Evolutionary conservation across 345 rosid species (phyloP).

Genomic region (Linum tenue): DNA sequence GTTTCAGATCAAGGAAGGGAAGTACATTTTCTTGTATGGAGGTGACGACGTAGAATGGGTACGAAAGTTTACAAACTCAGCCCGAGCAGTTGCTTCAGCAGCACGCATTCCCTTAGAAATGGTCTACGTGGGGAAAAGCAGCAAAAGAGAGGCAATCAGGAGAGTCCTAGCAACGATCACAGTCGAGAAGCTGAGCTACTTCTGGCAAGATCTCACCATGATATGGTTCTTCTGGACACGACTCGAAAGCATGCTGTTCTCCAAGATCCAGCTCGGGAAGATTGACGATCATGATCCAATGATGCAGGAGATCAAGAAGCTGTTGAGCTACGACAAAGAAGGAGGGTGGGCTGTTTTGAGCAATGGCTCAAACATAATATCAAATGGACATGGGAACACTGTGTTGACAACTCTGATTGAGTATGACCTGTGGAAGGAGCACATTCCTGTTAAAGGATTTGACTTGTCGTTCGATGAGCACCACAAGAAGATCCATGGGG

Average conservation of each 20-base stretch:
- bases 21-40: conserved; percentile 4
- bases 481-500: background rate
- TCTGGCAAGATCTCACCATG: conserved; percentile 6
- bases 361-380: background rate
- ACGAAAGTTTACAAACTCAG: conserved; percentile 2
- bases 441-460: conserved; percentile 3
- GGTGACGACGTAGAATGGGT: conserved; percentile 2
- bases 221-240: conserved; percentile 7
- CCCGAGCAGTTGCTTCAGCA: background rate
- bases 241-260: conserved; percentile 4
- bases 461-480: conserved; percentile 2
- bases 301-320: conserved; percentile 5
- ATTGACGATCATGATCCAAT: background rate
- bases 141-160: background rate
- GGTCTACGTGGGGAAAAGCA: conserved; percentile 7
- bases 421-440: conserved; percentile 4
- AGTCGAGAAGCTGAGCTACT: conserved; percentile 3
- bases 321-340: conserved; percentile 2
- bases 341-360: background rate
- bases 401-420: background rate
- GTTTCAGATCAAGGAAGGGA: conserved; percentile 1
- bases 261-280: conserved; percentile 1
- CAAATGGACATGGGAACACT: conserved; percentile 1
- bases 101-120: background rate
- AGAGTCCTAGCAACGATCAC: background rate